Conservation (phyloP, 164 flowering plant genomes). For the Liquidambar formosana region DNA sequence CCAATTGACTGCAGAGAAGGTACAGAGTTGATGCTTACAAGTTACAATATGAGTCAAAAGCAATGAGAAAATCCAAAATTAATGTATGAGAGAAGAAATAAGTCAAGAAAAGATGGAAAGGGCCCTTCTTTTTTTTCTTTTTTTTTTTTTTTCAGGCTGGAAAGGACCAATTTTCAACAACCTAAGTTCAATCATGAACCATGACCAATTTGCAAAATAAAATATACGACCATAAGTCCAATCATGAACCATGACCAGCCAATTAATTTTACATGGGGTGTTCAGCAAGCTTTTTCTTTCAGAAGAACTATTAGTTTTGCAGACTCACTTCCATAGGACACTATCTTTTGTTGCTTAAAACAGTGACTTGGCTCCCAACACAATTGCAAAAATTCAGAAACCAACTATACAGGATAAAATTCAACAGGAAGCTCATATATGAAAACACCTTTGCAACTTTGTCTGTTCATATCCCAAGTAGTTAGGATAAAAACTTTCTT, state of each 20-base stretch:
- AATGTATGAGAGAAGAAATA: neutral
- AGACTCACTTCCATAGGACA: constrained; percentile 3
- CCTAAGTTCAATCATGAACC: too few species aligned
- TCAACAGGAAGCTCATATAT: neutral
- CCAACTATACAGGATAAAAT: neutral
- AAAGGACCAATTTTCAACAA: too few species aligned
- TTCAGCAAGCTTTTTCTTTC: neutral
- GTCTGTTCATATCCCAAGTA: neutral
- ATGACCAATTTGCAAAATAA: too few species aligned
- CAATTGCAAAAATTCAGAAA: neutral
- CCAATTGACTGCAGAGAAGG: constrained; percentile 78
- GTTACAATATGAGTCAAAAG: neutral
- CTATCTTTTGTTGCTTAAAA: neutral
- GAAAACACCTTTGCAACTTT: neutral
- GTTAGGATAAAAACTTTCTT: neutral
- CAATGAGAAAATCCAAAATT: neutral
- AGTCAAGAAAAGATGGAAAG: neutral
- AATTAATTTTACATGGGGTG: neutral
- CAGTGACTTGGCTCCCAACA: neutral
- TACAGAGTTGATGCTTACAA: neutral
- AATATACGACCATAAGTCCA: too few species aligned
- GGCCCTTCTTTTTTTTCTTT: too few species aligned
- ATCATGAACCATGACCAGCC: neutral
- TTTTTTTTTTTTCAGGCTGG: too few species aligned
- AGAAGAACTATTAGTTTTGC: neutral